phyloP scores from a whole-genome alignment of 2,329 filamentous ascomycete genomes.

The Aspergillus proliferans region DNA sequence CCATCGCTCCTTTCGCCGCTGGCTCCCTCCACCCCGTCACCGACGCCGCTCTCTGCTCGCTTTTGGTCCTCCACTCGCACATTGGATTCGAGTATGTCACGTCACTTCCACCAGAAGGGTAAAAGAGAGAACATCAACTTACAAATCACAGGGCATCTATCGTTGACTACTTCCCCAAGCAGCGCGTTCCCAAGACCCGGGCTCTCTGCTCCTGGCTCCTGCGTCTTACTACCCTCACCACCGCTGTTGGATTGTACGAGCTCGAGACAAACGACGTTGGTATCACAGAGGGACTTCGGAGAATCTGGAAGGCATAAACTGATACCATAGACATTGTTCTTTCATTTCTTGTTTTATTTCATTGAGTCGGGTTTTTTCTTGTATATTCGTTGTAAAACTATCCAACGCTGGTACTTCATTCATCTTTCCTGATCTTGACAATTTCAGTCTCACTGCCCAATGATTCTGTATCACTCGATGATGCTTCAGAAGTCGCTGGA shows the following conservation, averaged over 20 bases:
- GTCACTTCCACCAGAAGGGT: neutral
- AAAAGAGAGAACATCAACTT: constrained; percentile 3
- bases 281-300: constrained; percentile 79
- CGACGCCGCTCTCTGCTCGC: constrained; percentile 77
- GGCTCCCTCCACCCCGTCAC: constrained; percentile 83
- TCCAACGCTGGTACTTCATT: too few relatives aligned
- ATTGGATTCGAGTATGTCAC: constrained; percentile 77
- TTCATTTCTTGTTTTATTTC: constrained; percentile 17
- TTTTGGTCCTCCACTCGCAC: constrained; percentile 86
- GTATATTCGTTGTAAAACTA: neutral
- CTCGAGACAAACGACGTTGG: constrained; percentile 99
- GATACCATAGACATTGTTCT: constrained; percentile 19
- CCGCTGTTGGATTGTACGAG: constrained; percentile 87
- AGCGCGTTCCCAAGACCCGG: constrained; percentile 61
- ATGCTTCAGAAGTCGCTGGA: too few relatives aligned
- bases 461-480: too few relatives aligned
- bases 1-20: constrained; percentile 83
- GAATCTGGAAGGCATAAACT: constrained; percentile 71
- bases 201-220: constrained; percentile 70
- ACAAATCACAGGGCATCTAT: constrained; percentile 55
- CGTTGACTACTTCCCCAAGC: constrained; percentile 81
- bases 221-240: constrained; percentile 69
- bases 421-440: too few relatives aligned
- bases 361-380: constrained; percentile 12
- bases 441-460: too few relatives aligned